Evolutionary conservation across 345 rosid species (phyloP), one percentile per base, ranked within the genome.

Genomic region (Passiflora organensis): DNA sequence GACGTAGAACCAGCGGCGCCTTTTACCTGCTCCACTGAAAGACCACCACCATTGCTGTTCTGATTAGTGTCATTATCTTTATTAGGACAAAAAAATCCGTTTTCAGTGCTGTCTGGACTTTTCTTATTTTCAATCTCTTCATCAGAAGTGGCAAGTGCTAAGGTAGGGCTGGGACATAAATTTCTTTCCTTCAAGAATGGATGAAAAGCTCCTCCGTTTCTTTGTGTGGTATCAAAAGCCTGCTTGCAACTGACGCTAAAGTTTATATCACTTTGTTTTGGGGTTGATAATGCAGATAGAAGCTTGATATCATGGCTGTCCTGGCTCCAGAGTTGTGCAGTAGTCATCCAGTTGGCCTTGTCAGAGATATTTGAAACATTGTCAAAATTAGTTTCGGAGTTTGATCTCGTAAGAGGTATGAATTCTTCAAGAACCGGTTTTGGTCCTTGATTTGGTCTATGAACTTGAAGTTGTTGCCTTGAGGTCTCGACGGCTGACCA

Each of bases 241-340:
- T 81, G 65, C 60, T 85, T 87, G 2, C 89, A 79, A 67, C 85
- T 78, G 18, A 81, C 71, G 51, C 47, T 72, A 46, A 79, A 68
- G n/a, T 83, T 76, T 1, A 75, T 69, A 52, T 75, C 86, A 8
- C 66, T 54, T 69, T 78, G 78, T 68, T 77, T 82, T 6, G 73
- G 66, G 20, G 78, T 49, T 25, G 76, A 10, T 50, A 54, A 25
- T 1, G 73, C 41, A 36, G 68, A 41, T 62, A 67, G 70, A 10
- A 79, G 75, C 55, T 75, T 73, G 28, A 72, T 63, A 58, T 71
- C 82, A 18, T 68, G 77, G 32, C 73, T 76, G 2, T 83, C 62
- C 66, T 89, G 95, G 80, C 88, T 89, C 99, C 99, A 94, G 13
- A 94, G 80, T 48, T 89, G 97, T 32, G 96, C 97, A 50, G 80